A percentile compares a stretch with the other conserved stretches of the same genome.
Evolutionary conservation across 2,329 filamentous ascomycete genomes (phyloP).

Genomic region (Penicillium palitans): DNA sequence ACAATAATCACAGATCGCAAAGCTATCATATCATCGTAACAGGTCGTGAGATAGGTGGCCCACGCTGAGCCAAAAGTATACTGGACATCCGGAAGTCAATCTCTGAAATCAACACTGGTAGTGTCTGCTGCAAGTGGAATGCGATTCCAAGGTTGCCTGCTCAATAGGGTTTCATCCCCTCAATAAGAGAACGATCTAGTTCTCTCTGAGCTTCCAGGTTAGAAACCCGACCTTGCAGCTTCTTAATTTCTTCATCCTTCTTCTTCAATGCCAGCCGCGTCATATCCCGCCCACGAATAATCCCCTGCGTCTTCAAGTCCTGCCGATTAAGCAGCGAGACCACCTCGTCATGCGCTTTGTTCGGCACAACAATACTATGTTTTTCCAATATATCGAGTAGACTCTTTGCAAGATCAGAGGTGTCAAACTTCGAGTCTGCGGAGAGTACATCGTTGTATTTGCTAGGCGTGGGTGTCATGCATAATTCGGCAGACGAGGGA

Average conservation of each 20-base stretch:
- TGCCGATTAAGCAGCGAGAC: slow-evolving; percentile 54
- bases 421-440: slow-evolving; percentile 20
- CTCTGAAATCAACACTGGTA: not conserved
- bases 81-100: too few species aligned
- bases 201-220: slow-evolving; percentile 58
- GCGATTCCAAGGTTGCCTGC: not conserved
- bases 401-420: slow-evolving; percentile 25
- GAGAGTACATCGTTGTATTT: slow-evolving; percentile 33
- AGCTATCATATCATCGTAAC: slow-evolving; percentile 8
- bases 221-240: slow-evolving; percentile 66
- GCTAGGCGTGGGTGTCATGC: slow-evolving; percentile 36
- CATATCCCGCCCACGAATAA: slow-evolving; percentile 66
- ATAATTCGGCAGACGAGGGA: slow-evolving; percentile 32
- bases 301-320: slow-evolving; percentile 60
- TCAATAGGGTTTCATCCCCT: slow-evolving; percentile 8
- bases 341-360: slow-evolving; percentile 38
- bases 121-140: not conserved
- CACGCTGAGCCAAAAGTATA: not conserved
- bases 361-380: slow-evolving; percentile 36
- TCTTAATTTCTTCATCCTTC: slow-evolving; percentile 64
- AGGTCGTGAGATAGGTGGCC: not conserved
- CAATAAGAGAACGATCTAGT: slow-evolving; percentile 51
- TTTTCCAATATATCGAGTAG: slow-evolving; percentile 37
- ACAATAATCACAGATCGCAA: not conserved
- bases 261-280: slow-evolving; percentile 61